Evolutionary conservation across 2,329 filamentous ascomycete genomes (phyloP).

Genomic region (Stenocarpella maydis): DNA sequence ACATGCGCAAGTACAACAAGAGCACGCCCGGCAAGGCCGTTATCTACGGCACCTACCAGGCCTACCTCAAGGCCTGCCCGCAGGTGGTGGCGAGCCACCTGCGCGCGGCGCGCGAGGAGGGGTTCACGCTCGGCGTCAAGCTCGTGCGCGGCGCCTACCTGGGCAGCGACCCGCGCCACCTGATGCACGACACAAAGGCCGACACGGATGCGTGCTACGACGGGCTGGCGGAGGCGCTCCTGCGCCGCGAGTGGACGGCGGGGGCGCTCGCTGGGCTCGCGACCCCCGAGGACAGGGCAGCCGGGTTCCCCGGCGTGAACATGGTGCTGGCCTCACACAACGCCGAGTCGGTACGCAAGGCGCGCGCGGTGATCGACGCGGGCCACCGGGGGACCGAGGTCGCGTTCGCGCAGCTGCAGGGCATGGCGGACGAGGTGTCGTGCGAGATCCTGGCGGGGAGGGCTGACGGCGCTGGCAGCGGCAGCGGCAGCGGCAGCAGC

Average conservation of each 20-base stretch:
- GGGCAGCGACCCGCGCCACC: constrained; percentile 71
- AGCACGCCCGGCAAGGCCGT: constrained; percentile 62
- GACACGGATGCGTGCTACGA: constrained; percentile 79
- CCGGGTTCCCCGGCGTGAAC: constrained; percentile 62
- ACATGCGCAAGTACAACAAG: constrained; percentile 80
- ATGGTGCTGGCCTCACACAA: constrained; percentile 88
- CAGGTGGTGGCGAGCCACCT: constrained; percentile 67
- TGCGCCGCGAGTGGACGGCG: constrained; percentile 70
- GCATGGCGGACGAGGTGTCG: constrained; percentile 95
- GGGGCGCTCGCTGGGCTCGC: constrained; percentile 55
- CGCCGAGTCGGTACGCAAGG: constrained; percentile 70
- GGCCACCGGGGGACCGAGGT: constrained; percentile 52
- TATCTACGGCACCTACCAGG: constrained; percentile 83
- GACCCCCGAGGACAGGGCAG: constrained; percentile 42
- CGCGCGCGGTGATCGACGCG: constrained; percentile 59
- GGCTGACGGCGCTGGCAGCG: neutral
- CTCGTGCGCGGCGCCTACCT: constrained; percentile 80
- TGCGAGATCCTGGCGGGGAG: constrained; percentile 59
- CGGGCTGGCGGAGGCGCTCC: constrained; percentile 70
- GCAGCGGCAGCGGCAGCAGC: neutral
- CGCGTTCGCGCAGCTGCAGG: constrained; percentile 83
- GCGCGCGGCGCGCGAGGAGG: constrained; percentile 61
- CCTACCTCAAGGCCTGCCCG: constrained; percentile 74
- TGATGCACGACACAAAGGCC: constrained; percentile 76
- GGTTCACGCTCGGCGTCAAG: constrained; percentile 76